These are phyloP conservation scores for Rubroshorea leprosula DNA, from an alignment of 345 rosid genomes.

Conservation along the genomic window DNA sequence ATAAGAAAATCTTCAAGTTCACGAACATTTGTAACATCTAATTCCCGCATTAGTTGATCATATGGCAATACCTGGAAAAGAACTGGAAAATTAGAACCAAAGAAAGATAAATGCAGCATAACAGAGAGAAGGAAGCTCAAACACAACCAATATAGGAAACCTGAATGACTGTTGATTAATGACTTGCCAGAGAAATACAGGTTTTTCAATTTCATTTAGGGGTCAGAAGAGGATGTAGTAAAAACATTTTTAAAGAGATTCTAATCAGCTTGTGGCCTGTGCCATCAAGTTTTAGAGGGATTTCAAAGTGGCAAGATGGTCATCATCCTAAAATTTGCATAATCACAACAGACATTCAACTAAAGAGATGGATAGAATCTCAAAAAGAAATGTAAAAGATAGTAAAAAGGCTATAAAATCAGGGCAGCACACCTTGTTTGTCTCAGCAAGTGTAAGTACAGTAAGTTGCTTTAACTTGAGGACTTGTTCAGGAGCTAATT, in stretches of 20 bases:
- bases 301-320: background rate
- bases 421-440: slow-evolving; percentile 53
- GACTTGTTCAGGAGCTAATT: slow-evolving; percentile 67
- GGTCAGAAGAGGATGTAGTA: background rate
- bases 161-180: background rate
- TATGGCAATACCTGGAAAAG: slow-evolving; percentile 67
- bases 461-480: slow-evolving; percentile 93
- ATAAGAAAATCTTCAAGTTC: slow-evolving; percentile 98
- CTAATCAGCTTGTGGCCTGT: background rate
- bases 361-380: background rate
- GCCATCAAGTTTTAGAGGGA: slow-evolving; percentile 1
- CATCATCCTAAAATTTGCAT: background rate
- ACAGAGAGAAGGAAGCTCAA: background rate
- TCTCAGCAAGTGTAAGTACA: slow-evolving; percentile 86
- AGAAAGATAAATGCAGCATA: slow-evolving; percentile 12
- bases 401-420: background rate
- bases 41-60: slow-evolving; percentile 78
- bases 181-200: background rate
- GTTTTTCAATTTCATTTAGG: background rate
- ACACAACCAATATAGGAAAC: background rate
- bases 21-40: slow-evolving; percentile 88
- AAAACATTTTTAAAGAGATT: slow-evolving; percentile 4
- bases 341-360: background rate
- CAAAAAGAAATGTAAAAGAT: background rate
- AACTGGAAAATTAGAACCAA: slow-evolving; percentile 10